phyloP scores from a whole-genome alignment of 352 stramenopile species.

The Phytophthora tentaculata region DNA sequence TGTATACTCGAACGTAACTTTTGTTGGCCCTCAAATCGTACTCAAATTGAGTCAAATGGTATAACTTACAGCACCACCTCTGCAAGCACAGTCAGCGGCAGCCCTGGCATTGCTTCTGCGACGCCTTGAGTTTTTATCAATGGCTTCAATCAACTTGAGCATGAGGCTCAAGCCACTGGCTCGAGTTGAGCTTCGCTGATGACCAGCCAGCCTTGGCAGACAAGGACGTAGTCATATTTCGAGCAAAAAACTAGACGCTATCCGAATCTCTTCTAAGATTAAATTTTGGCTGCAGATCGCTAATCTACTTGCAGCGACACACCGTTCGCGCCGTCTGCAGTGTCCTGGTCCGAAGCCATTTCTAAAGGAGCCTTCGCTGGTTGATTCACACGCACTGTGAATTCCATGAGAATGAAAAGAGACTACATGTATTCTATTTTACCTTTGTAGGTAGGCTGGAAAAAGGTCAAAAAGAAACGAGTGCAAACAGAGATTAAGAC shows the following conservation, averaged over 20 bases:
- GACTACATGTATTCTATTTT: too few relatives aligned
- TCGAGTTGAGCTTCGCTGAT: background rate
- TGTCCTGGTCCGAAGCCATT: conserved; percentile 8
- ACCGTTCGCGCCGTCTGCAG: conserved; percentile 21
- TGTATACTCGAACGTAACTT: too few relatives aligned
- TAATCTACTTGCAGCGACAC: conserved; percentile 22
- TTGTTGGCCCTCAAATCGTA: too few relatives aligned
- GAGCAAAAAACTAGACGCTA: conserved; percentile 5
- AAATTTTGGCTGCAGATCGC: conserved; percentile 29
- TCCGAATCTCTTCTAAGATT: conserved; percentile 8
- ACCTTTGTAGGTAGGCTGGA: too few relatives aligned
- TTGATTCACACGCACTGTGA: too few relatives aligned
- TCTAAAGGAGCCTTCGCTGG: conserved; percentile 7
- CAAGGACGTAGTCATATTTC: conserved; percentile 13
- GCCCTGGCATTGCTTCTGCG: conserved; percentile 7
- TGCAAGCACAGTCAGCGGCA: conserved; percentile 2
- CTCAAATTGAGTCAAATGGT: too few relatives aligned
- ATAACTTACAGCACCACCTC: background rate
- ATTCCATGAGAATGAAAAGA: too few relatives aligned
- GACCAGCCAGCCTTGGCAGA: conserved; percentile 13
- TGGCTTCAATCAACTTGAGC: too few relatives aligned
- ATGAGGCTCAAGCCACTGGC: too few relatives aligned
- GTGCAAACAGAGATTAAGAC: too few relatives aligned
- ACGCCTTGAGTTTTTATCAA: too few relatives aligned
- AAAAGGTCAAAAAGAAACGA: too few relatives aligned